These are phyloP conservation scores for Pestalotiopsis sp. DNA, from an alignment of 2,329 filamentous ascomycete species.

Conservation along the genomic window DNA sequence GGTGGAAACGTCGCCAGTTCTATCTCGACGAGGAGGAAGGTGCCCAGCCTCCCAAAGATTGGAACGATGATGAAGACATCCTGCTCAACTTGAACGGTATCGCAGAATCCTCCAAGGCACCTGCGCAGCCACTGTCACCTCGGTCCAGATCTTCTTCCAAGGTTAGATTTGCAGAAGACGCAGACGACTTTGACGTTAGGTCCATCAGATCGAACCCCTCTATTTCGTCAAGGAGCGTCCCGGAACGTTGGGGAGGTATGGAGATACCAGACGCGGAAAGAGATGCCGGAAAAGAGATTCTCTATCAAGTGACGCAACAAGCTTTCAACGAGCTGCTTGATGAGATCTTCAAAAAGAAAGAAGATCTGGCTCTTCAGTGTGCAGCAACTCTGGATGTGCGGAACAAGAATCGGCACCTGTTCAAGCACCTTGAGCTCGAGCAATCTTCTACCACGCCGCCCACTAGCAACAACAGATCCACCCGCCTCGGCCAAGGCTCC, in stretches of 20 bases:
- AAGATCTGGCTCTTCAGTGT: conserved; percentile 73
- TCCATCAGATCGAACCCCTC: conserved; percentile 65
- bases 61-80: conserved; percentile 62
- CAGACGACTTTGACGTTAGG: conserved; percentile 65
- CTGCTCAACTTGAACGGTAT: conserved; percentile 39
- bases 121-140: conserved; percentile 42
- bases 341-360: conserved; percentile 77
- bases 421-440: conserved; percentile 43
- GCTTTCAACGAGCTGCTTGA: conserved; percentile 93
- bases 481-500: conserved; percentile 33
- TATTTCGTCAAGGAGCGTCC: conserved; percentile 70
- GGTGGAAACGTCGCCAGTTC: conserved; percentile 77
- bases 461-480: conserved; percentile 3
- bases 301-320: conserved; percentile 90
- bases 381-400: conserved; percentile 64
- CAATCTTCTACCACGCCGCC: conserved; percentile 17
- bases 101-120: conserved; percentile 46
- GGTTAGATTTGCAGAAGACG: conserved; percentile 74
- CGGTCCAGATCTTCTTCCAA: conserved; percentile 77
- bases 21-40: conserved; percentile 88
- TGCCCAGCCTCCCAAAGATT: conserved; percentile 62
- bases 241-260: conserved; percentile 76
- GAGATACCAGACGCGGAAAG: conserved; percentile 79
- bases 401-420: conserved; percentile 53
- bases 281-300: conserved; percentile 83